Base-by-base conservation (phyloP, 2,329 filamentous ascomycete genomes). In the Lachnellula occidentalis region DNA sequence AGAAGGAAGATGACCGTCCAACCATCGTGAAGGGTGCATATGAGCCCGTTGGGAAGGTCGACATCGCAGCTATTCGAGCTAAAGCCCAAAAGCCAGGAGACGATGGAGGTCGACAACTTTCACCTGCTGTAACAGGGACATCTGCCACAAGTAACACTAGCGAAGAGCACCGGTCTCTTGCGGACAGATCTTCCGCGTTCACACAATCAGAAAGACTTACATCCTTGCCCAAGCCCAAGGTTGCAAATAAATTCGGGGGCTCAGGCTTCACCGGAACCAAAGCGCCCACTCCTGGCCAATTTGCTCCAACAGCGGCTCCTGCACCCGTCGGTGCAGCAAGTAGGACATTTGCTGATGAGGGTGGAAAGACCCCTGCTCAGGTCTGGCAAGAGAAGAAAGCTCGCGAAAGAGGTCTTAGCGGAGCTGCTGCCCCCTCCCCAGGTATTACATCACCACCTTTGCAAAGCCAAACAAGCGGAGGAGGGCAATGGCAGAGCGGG, bases 301-400 rank as follows among this genome's bases (percentile, higher is more conserved):
- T 84, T 36, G 84, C 83, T 27, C 73, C 83, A 19, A 76, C 81
- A 3, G 68, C 74, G 19, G 66, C 76, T 15, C 82, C 75, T 17
- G 66, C 78, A 19, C 84, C 87, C 5, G 79, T 96, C 24, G 91
- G 90, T 24, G 80, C 83, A 61, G 91, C 92, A 37, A 95, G 90
- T 73, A 86, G 90, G 66, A 96, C 91, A 0, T 99, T 97, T 75
- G 94, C 94, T 15, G 92, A 96, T 62, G 78, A 95, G 70, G 92
- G 88, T 59, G 94, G 94, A 58, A 99, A 97, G 77, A 97, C 94
- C 5, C 94, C 94, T 6, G 92, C 94, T 31, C 94, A 99, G 71
- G 75, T 96, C 36, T 99, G 94, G 94, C 92, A 92, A 0, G 94
- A 99, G 76, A 95, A 92, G 76, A 97, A 97, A 76, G 92, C 89